Base-by-base conservation (phyloP, 164 flowering plant species). In the Magnolia sinica region DNA sequence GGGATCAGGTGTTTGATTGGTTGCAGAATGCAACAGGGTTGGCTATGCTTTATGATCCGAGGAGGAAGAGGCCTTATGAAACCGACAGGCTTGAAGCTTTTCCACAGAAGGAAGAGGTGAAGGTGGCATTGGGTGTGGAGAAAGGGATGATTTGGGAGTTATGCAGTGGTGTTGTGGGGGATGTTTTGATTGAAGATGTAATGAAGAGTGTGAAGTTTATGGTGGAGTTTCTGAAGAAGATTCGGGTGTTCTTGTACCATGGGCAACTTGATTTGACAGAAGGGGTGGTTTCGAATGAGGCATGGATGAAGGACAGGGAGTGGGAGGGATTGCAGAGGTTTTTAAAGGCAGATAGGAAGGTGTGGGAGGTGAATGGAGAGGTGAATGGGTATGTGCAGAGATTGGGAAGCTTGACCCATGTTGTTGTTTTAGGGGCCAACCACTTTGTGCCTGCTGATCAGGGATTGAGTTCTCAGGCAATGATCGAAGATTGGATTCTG, bases 401-500 rank as follows among this genome's bases (percentile, higher is more conserved):
- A 72, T 91, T 90, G 90, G 86, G 76, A 27, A 88, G 76, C 68
- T 80, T 92, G 83, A 91, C 83, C 59, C 88, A 91, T 74, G 95
- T 78, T 51, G 90, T 91, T 71, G 89, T 91, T 52, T 76, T 79
- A 20, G 91, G 90, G 8, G 97, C 95, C 24, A 96, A 95, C 13
- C 96, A 92, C 84, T 84, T 91, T 22, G 91, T 88, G 72, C 95
- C 96, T 66, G 73, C 90, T 75, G 96, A 94, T 70, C 94, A 94
- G 79, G 74, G 87, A 10, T 22, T 92, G 83, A 88, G 81, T 76
- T 87, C 97, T 72, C 93, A 85, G 78, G 86, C 83, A 13, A 91
- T 92, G 97, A 94, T 92, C 0, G 91, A 92, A 80, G 91, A 90
- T 75, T 92, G 97, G 98, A 86, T 92, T 69, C 52, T 91, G 73